These are phyloP conservation scores for Oryza glumipatula DNA, from an alignment of 176 grass and related monocot species.

Conservation along the genomic window DNA sequence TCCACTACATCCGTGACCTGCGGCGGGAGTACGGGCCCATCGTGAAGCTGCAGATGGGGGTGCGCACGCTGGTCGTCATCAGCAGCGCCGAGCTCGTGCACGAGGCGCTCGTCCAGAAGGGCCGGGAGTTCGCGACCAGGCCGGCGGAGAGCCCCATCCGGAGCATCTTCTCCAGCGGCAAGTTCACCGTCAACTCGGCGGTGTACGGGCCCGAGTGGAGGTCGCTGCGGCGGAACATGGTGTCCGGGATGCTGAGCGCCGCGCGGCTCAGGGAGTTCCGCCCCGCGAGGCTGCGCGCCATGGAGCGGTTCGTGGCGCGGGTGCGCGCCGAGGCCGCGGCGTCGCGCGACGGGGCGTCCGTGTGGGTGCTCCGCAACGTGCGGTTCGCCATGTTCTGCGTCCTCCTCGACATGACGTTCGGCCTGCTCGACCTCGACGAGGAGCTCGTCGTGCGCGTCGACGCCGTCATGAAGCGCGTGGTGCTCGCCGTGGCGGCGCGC, in stretches of 20 bases:
- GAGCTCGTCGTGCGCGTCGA: constrained; percentile 65
- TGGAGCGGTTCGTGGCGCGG: constrained; percentile 83
- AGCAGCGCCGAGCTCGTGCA: constrained; percentile 77
- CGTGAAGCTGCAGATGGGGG: constrained; percentile 83
- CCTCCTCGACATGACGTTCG: constrained; percentile 89
- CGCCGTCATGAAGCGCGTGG: constrained; percentile 82
- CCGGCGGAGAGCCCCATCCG: constrained; percentile 75
- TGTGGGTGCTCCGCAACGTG: constrained; percentile 94
- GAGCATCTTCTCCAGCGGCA: constrained; percentile 88
- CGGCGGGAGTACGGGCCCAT: constrained; percentile 72
- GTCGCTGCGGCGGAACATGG: constrained; percentile 88
- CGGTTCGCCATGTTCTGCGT: constrained; percentile 93
- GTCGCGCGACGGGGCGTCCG: constrained; percentile 47
- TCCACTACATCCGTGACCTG: constrained; percentile 73
- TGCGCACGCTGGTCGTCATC: constrained; percentile 77
- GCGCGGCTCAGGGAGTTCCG: constrained; percentile 69
- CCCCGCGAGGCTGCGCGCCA: constrained; percentile 56
- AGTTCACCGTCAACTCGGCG: constrained; percentile 90
- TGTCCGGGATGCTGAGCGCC: constrained; percentile 81
- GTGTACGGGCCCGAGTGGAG: constrained; percentile 87
- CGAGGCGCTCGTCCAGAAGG: constrained; percentile 82
- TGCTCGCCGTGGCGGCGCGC: constrained; percentile 56
- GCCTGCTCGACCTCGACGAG: constrained; percentile 79
- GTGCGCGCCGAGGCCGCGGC: constrained; percentile 63
- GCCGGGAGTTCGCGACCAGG: constrained; percentile 65